Evolutionary conservation across 1,284 basidiomycete genomes (phyloP).

Genomic region (Tranzscheliella williamsii): DNA sequence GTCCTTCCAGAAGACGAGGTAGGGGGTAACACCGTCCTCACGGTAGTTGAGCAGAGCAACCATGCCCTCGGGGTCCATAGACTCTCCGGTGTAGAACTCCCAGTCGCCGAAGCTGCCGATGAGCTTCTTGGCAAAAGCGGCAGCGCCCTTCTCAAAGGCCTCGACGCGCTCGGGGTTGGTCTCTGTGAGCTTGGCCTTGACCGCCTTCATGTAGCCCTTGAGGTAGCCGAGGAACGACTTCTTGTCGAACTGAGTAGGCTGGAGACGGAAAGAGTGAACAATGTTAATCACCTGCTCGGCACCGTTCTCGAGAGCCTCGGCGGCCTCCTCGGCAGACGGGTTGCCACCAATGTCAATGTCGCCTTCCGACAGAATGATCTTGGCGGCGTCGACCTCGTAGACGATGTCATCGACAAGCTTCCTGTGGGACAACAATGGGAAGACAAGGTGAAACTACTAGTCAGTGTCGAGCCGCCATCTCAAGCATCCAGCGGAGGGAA

Average conservation of each 20-base stretch:
- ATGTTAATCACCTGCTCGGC: conserved; percentile 81
- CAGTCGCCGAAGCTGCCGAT: conserved; percentile 86
- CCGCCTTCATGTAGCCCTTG: conserved; percentile 82
- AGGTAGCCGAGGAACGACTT: conserved; percentile 83
- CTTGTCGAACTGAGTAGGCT: conserved; percentile 84
- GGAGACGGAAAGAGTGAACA: conserved; percentile 88
- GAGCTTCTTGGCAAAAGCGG: conserved; percentile 69
- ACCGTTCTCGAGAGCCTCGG: conserved; percentile 82
- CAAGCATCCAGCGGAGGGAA: background rate
- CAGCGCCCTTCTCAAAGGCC: conserved; percentile 82
- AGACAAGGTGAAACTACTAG: too few relatives aligned
- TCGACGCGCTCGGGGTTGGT: conserved; percentile 72
- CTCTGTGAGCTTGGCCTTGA: conserved; percentile 67
- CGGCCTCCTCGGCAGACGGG: conserved; percentile 77
- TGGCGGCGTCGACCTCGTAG: conserved; percentile 83
- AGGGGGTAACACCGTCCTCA: conserved; percentile 70
- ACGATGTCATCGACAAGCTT: conserved; percentile 81
- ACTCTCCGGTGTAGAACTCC: conserved; percentile 85
- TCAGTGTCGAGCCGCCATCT: background rate
- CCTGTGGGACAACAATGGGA: too few relatives aligned
- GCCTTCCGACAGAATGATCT: conserved; percentile 77
- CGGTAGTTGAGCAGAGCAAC: conserved; percentile 63
- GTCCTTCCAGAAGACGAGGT: conserved; percentile 64
- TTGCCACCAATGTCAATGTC: conserved; percentile 85
- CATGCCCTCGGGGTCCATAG: conserved; percentile 63